Evolutionary conservation across 2,329 filamentous ascomycete species (phyloP), one percentile per base, ranked within the genome.

Genomic region (Stemphylium beticola): DNA sequence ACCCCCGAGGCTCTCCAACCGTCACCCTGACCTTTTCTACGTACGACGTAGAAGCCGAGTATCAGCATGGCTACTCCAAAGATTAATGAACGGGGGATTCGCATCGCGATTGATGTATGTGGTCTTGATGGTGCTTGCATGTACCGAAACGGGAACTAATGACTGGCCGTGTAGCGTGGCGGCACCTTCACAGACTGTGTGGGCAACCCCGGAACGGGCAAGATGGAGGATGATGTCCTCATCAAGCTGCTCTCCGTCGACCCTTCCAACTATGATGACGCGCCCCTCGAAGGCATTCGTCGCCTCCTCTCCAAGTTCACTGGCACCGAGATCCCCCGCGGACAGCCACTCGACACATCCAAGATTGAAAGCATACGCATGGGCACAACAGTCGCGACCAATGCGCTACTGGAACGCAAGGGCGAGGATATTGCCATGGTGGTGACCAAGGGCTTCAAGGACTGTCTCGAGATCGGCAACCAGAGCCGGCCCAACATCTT

Each of bases 111-210:
- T 58, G 80, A 82, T 50, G 76, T 77, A 61, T 31, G 65, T 48
- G 17, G 2, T 40, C 5, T 18, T 18, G 17, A 9, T 20, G 14
- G n/a, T 20, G 6, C 15, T 6, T 34, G 32, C 29, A 26, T 12
- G 1, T 5, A 3, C 22, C 2, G 14, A 15, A n/a, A 14, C 33
- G 10, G 33, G 40, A n/a, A 4, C 22, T 55, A n/a, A 36, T 40
- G 15, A 14, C 57, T 68, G 53, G 64, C 47, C 33, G 24, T 29
- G 43, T 66, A 87, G 77, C 87, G 92, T 57, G 92, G 92, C 62
- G 92, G 92, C 53, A 96, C 92, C 24, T 96, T 96, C 74, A 96
- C 92, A 34, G 92, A 96, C 77, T 96, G 92, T 71, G 90, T 96
- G 17, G 92, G 91, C 61, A 93, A 93, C 67, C 85, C 89, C 4